These are phyloP conservation scores for Amauroascus niger DNA, from an alignment of 2,329 filamentous ascomycete genomes.

Conservation along the genomic window DNA sequence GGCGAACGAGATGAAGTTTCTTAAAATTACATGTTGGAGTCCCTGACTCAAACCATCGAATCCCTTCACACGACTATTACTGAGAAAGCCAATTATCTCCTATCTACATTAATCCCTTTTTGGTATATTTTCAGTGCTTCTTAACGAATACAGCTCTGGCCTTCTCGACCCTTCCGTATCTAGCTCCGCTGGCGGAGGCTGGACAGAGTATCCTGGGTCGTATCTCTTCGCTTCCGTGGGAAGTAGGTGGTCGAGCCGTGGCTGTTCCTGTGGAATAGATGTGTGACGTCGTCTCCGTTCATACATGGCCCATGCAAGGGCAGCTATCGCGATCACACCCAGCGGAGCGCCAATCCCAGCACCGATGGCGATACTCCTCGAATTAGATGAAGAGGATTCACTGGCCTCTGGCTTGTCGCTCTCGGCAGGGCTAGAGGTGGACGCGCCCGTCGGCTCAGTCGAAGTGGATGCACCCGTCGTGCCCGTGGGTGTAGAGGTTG, in stretches of 20 bases:
- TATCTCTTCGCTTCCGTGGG: neutral
- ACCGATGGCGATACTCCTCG: conserved; percentile 22
- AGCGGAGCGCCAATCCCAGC: conserved; percentile 26
- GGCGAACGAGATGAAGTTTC: too few species aligned
- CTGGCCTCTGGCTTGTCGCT: neutral
- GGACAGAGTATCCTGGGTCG: neutral
- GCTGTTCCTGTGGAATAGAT: neutral
- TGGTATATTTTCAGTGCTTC: too few species aligned
- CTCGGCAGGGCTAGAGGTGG: too few species aligned
- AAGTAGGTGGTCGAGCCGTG: neutral
- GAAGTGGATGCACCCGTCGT: neutral
- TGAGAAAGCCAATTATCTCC: neutral
- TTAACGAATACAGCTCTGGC: too few species aligned
- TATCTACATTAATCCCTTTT: neutral
- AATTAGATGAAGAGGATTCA: conserved; percentile 1
- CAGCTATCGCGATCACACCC: conserved; percentile 23
- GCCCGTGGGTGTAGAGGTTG: neutral
- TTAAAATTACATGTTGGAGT: too few species aligned
- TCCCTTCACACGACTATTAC: too few species aligned
- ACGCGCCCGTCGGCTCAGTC: neutral
- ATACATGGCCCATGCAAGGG: conserved; percentile 24
- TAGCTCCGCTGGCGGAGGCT: neutral
- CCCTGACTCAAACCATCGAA: too few species aligned
- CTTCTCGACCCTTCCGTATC: neutral
- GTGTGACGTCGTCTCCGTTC: conserved; percentile 19